A percentile compares a stretch with the other conserved stretches of the same genome.
These are phyloP conservation scores for Cephalotrichum gorgonifer DNA, from an alignment of 2,329 filamentous ascomycete genomes.

Conservation along the genomic window DNA sequence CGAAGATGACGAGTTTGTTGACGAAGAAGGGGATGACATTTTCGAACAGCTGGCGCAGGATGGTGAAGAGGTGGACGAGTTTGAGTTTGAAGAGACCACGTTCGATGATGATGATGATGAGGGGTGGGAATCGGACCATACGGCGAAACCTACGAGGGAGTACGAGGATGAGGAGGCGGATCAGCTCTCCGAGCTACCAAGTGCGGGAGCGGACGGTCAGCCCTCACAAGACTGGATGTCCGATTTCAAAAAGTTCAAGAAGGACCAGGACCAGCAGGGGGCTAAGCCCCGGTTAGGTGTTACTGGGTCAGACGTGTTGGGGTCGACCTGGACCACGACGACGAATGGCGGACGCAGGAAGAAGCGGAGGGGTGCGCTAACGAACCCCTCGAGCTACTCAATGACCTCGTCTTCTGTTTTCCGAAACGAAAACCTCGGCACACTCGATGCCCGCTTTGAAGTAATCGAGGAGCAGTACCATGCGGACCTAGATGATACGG, in stretches of 20 bases:
- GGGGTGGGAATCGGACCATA: constrained; percentile 92
- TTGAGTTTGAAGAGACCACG: constrained; percentile 64
- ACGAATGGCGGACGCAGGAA: constrained; percentile 74
- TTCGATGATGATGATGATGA: constrained; percentile 57
- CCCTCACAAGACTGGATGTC: constrained; percentile 77
- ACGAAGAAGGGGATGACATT: constrained; percentile 68
- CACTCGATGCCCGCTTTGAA: constrained; percentile 87
- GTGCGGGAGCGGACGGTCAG: constrained; percentile 45
- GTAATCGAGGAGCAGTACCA: constrained; percentile 72
- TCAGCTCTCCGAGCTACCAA: constrained; percentile 37
- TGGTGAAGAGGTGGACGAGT: constrained; percentile 62
- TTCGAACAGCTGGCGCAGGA: constrained; percentile 65
- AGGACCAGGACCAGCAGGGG: constrained; percentile 55
- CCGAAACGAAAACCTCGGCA: constrained; percentile 74
- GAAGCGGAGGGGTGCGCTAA: constrained; percentile 92
- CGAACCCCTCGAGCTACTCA: constrained; percentile 75
- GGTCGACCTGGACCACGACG: constrained; percentile 63
- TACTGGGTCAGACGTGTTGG: constrained; percentile 54
- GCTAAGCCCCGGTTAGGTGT: constrained; percentile 24
- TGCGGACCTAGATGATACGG: constrained; percentile 36
- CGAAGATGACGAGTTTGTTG: constrained; percentile 92
- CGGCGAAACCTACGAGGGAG: constrained; percentile 62
- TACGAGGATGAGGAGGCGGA: constrained; percentile 30
- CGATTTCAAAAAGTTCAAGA: constrained; percentile 92
- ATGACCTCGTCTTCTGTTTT: constrained; percentile 86